phyloP scores from a whole-genome alignment of 1,284 basidiomycete species.

The Fomitopsis betulina region DNA sequence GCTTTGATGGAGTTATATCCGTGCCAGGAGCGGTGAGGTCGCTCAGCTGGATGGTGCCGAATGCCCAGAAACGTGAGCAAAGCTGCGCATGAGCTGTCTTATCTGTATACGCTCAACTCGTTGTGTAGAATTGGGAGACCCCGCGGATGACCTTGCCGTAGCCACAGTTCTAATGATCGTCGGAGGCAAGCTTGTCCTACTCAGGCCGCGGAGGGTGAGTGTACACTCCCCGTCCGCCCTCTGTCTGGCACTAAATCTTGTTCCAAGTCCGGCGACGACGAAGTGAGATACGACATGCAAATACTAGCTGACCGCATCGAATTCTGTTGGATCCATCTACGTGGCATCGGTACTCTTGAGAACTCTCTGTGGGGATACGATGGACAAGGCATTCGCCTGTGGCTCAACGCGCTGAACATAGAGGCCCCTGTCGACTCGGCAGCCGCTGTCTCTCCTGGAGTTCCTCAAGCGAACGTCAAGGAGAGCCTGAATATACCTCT shows the following conservation, averaged over 20 bases:
- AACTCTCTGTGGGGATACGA: constrained; percentile 99
- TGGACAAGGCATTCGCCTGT: constrained; percentile 84
- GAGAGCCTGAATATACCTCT: constrained; percentile 90
- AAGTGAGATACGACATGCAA: constrained; percentile 97
- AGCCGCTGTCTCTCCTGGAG: constrained; percentile 22
- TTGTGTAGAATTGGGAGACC: constrained; percentile 82
- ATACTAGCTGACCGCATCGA: constrained; percentile 95
- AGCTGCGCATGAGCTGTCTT: constrained; percentile 10
- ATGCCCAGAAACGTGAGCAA: constrained; percentile 82
- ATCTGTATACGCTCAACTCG: background rate
- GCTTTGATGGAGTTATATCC: constrained; percentile 88
- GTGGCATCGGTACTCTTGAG: constrained; percentile 88
- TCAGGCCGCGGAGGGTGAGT: constrained; percentile 76
- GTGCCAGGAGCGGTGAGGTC: constrained; percentile 85
- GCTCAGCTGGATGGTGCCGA: constrained; percentile 96
- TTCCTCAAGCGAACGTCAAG: constrained; percentile 64
- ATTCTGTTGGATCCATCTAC: constrained; percentile 97
- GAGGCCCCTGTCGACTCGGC: constrained; percentile 48
- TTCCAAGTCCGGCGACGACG: constrained; percentile 70
- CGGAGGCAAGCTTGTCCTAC: constrained; percentile 86
- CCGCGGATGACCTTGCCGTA: constrained; percentile 87
- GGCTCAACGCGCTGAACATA: constrained; percentile 93
- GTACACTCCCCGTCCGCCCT: background rate
- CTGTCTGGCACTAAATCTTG: background rate
- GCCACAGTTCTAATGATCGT: constrained; percentile 97